Evolutionary conservation across 2,329 filamentous ascomycete species (phyloP), one percentile per base, ranked within the genome.

Genomic region (Harringtonia lauricola): DNA sequence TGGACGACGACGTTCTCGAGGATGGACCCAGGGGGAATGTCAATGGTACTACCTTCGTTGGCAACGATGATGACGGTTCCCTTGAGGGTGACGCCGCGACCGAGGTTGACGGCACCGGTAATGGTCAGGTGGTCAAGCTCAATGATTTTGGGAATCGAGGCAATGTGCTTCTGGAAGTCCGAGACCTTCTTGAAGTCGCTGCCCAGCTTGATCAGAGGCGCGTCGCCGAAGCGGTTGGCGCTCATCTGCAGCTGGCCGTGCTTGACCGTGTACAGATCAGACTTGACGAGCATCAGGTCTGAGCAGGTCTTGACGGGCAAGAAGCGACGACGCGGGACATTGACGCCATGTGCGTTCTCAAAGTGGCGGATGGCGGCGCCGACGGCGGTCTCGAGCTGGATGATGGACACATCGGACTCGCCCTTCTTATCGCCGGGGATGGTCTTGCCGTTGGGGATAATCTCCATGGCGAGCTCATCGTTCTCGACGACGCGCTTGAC

Each of bases 151-250:
- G 86, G 86, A 57, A 94, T 94, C 51, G 82, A 87, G 12, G 83
- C 75, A 55, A 94, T 89, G 61, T 83, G 83, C 67, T 86, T 82
- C 71, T 88, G 83, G 76, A 94, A 94, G 72, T 88, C 92, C 2
- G 90, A 96, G 33, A 98, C 92, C 81, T 98, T 98, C 84, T 98
- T 98, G 81, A 98, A 98, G 76, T 98, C 92, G 59, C 81, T 81
- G 57, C 92, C 92, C 43, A 98, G 84, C 83, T 98, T 98, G 77
- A 98, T 98, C 55, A 98, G 77, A 45, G 92, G 92, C 39, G 92
- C 90, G 55, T 92, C 89, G 53, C 92, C 92, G 66, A 98, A 96
- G 55, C 92, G 87, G 72, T 82, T 89, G 54, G 88, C 81, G 76
- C 94, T 94, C 71, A 98, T 94, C 62, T 95, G 79, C 53, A 98